Base-by-base conservation (phyloP, 2,329 filamentous ascomycete species). In the Cadophora gregata region DNA sequence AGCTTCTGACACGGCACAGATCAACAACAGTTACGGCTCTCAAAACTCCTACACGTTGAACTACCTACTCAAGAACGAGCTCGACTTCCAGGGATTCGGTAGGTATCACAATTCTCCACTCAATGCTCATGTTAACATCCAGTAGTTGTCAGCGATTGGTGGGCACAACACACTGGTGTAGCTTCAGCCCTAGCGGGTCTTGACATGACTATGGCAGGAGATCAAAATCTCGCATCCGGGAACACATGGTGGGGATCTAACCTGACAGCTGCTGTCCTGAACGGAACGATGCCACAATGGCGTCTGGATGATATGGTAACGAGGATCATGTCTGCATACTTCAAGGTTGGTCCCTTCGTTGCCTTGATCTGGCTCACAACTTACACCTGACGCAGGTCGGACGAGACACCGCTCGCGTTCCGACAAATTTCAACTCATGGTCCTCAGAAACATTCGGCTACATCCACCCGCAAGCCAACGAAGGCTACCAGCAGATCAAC, bases 291-390 rank as follows among this genome's bases (percentile, higher is more conserved):
- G 25, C 93, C 95, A 0, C 88, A 92, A 72, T 97, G 92, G 86
- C 88, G 95, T 65, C 78, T 98, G 14, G 94, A 97, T 74, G 96
- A 98, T 75, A 97, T 97, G 90, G 92, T 87, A 3, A 90, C 93
- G 77, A 88, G 96, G 73, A 97, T 91, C 76, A 90, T 91, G 86
- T 85, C 88, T 3, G 83, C 88, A 27, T 87, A 85, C 76, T 90
- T 88, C 81, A 90, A 90, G 78, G 68, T 68, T 29, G 9, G 53
- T 48, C 25, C 16, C n/a, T n/a, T n/a, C n/a, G n/a, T n/a, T 87
- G 33, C 45, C 51, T 36, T 27, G 4, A 21, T 25, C 21, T 4
- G 45, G 56, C 9, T 2, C 53, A 56, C 29, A n/a, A n/a, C 29
- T 56, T 19, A 68, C 59, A 62, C 21, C 29, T 6, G 61, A 58